Base-by-base conservation (phyloP, 1,284 basidiomycete genomes). In the Cutaneotrichosporon arboriforme region DNA sequence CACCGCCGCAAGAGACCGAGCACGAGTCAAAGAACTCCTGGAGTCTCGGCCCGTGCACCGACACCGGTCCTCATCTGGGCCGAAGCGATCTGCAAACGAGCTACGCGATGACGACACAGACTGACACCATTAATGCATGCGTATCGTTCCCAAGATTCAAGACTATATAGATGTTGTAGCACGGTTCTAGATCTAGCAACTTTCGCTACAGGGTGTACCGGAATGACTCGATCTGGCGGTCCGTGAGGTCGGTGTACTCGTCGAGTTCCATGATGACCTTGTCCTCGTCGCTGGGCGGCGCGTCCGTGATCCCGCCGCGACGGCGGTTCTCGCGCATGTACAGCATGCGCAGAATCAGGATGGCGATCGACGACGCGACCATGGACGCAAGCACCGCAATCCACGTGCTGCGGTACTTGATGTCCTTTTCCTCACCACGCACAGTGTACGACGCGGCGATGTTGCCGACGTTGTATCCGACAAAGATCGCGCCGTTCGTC, bases 401-500 rank as follows among this genome's bases (percentile, higher is more conserved):
- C 75, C 77, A 80, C 2, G 77, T 77, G 18, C 69, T 69, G 12
- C 74, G 71, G 59, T 78, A 80, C 57, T 77, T 75, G 59, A 73
- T 69, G 2, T 49, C 40, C 21, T 54, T 61, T 46, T 74, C 72
- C 40, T 64, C 57, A 14, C 66, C 56, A 45, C 67, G 66, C 12
- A 75, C 45, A 10, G 68, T 63, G 58, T 77, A 78, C 0, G 76
- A 65, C 7, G 70, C 67, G 9, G 64, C 62, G 56, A 76, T 73
- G 59, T 73, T 74, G 35, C 70, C 69, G 7, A 66, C 66, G 44
- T 74, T 74, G 62, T 76, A 78, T 4, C 75, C 77, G 4, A 77
- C 60, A 50, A 78, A 78, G 54, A 77, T 73, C 18, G 71, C 69
- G 5, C 68, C 74, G 10, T 59, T 62, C 0, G 73, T 65, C 33